Percentiles rank a stretch among this genome's conserved stretches.
Conservation (phyloP, 441 rosid genomes). For the Populus tomentosa region DNA sequence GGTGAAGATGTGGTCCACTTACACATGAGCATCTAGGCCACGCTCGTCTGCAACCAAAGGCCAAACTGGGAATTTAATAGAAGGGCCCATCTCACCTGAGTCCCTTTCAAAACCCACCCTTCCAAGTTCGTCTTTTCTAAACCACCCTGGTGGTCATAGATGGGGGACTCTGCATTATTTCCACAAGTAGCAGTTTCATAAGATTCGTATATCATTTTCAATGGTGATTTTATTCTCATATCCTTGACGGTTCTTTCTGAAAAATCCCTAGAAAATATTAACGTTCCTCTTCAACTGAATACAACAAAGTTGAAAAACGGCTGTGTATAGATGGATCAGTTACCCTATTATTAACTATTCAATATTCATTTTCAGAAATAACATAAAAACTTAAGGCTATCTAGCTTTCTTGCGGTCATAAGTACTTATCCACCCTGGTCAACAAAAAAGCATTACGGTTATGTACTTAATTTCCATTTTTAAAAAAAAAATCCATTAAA, state of each 20-base stretch:
- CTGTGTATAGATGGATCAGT: too few relatives aligned
- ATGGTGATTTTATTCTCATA: too few relatives aligned
- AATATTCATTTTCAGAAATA: too few relatives aligned
- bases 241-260: background rate
- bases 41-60: background rate
- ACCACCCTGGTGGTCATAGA: background rate
- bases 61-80: background rate
- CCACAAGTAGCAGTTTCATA: background rate
- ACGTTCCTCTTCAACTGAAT: background rate
- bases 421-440: too few relatives aligned
- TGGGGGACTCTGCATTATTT: background rate
- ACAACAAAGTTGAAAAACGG: background rate
- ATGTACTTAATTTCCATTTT: too few relatives aligned
- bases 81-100: background rate
- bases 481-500: too few relatives aligned
- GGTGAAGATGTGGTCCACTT: background rate
- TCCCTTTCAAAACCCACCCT: background rate
- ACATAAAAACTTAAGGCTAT: too few relatives aligned
- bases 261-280: background rate
- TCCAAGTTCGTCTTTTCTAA: background rate
- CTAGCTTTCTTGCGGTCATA: too few relatives aligned
- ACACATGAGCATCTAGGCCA: background rate
- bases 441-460: too few relatives aligned
- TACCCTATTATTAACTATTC: too few relatives aligned
- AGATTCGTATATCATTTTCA: background rate